Conservation (phyloP, 768 basidiomycete genomes). For the Pleurotus djamor region DNA sequence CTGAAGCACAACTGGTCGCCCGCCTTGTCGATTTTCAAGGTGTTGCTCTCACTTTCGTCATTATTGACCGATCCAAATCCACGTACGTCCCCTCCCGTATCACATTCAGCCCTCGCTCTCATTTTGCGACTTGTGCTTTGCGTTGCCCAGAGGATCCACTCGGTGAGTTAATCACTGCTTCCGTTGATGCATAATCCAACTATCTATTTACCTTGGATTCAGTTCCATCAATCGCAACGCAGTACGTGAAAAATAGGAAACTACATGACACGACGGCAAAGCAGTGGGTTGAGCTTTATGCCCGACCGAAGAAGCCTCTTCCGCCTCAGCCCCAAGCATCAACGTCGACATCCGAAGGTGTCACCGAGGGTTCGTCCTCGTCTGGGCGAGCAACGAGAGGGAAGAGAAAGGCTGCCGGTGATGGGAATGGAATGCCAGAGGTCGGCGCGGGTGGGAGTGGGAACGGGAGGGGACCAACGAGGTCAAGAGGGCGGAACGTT, state of each 20-base stretch:
- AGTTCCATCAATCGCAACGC: slow-evolving; percentile 74
- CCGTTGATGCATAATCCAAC: neutral
- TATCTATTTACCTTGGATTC: neutral
- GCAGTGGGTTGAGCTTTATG: slow-evolving; percentile 75
- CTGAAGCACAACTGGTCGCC: slow-evolving; percentile 95
- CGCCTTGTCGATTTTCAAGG: slow-evolving; percentile 90
- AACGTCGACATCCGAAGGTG: slow-evolving; percentile 24
- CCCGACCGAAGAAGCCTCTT: slow-evolving; percentile 39
- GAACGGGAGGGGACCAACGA: slow-evolving; percentile 10
- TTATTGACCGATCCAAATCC: slow-evolving; percentile 95
- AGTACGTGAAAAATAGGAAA: slow-evolving; percentile 62
- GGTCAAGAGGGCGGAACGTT: neutral
- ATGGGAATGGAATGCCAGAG: neutral
- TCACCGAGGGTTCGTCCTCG: slow-evolving; percentile 13
- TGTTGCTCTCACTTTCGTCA: slow-evolving; percentile 90
- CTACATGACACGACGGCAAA: slow-evolving; percentile 77
- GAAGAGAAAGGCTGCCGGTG: slow-evolving; percentile 25
- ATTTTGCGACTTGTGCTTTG: neutral
- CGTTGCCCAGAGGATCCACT: slow-evolving; percentile 66
- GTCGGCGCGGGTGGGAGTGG: neutral
- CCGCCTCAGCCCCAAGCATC: slow-evolving; percentile 13
- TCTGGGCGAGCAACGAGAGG: slow-evolving; percentile 24
- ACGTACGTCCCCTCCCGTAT: slow-evolving; percentile 42
- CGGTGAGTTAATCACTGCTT: slow-evolving; percentile 26
- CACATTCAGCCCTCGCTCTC: neutral